Base-by-base conservation (phyloP, 106 monocot genomes). In the Dendrobium catenatum region DNA sequence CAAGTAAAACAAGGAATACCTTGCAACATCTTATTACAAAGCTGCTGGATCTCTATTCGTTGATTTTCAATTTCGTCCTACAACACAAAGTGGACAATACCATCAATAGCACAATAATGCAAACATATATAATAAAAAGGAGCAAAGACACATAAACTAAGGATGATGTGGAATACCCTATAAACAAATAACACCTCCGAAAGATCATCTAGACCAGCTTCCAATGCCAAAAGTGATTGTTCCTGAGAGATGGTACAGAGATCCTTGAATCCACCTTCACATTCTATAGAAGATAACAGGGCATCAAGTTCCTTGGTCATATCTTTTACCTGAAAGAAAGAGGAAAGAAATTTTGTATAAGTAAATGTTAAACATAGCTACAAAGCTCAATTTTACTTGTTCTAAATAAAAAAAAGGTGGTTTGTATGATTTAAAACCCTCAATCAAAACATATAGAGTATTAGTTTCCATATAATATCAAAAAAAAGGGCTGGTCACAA, bases 261-360 rank as follows among this genome's bases (percentile, higher is more conserved):
- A 89, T 95, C 92, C 78, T 79, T 83, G 72, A 90, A 85, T 20
- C 94, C 92, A 72, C 88, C 94, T 83, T 96, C 83, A 78, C 84
- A 79, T 85, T 93, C 98, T 84, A 98, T 91, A 49, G 55, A 82
- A 59, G 82, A 83, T 72, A 98, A 74, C 43, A 98, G 84, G 4
- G 13, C 83, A 83, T 95, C 98, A 78, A 98, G 89, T 80, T 98
- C 94, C 18, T 93, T 85, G 20, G 78, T 66, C 88, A 93, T 91
- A 84, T 91, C 87, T 54, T 93, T 86, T 46, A 93, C 91, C 98
- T 98, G 82, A 41, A 11, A 67, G 29, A 73, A 49, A 80, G 3
- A 40, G 66, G 78, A 78, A 22, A 79, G 22, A 78, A 33, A 51
- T 3, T 29, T 42, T 15, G 40, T 27, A 16, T 20, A 49, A 55